These are phyloP conservation scores for Fraxinus ornus DNA, from an alignment of 305 asterid species.

Conservation along the genomic window DNA sequence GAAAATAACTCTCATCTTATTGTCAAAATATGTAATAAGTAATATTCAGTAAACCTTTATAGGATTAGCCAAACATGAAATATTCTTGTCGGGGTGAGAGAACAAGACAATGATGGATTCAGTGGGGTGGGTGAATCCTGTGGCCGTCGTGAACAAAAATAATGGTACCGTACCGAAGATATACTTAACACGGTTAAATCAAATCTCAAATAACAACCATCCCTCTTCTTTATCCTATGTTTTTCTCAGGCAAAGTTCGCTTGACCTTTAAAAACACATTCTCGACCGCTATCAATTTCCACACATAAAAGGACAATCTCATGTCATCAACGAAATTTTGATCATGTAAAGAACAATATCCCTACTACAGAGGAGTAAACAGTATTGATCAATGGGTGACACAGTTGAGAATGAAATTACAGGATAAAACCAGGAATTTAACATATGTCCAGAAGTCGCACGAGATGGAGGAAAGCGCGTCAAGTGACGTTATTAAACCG, in stretches of 20 bases:
- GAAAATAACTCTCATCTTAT: background rate
- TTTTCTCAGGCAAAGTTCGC: background rate
- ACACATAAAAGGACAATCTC: background rate
- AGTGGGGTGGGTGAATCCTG: background rate
- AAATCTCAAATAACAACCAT: background rate
- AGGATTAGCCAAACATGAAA: background rate
- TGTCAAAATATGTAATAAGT: background rate
- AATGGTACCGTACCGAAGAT: background rate
- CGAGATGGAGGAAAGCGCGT: background rate
- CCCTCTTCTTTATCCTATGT: background rate
- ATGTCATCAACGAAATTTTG: background rate
- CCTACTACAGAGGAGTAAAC: background rate
- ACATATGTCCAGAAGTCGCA: background rate
- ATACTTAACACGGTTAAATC: background rate
- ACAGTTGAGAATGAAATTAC: background rate
- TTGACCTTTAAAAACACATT: background rate
- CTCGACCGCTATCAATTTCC: background rate
- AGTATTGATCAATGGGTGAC: background rate
- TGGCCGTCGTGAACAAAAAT: background rate
- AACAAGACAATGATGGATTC: background rate
- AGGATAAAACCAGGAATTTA: background rate
- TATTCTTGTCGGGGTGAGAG: background rate
- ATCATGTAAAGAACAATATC: background rate
- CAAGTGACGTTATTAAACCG: constrained; percentile 24
- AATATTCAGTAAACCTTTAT: background rate